Percentiles rank a stretch among this genome's conserved stretches.
phyloP scores from a whole-genome alignment of 306 rosid species.

The Lithocarpus polystachyus region DNA sequence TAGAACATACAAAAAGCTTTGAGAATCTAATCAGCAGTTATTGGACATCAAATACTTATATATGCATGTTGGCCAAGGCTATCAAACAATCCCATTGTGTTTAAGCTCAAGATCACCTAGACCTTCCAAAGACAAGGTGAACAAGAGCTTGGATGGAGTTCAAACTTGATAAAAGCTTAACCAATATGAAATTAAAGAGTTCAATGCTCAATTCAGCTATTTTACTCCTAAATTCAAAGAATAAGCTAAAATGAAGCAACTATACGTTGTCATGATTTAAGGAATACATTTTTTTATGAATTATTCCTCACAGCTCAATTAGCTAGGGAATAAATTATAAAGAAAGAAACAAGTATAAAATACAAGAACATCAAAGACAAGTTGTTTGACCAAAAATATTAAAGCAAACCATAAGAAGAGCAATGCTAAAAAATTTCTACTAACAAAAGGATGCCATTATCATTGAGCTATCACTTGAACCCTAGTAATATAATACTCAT shows the following conservation, averaged over 20 bases:
- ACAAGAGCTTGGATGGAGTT: no score
- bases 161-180: no score
- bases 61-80: no score
- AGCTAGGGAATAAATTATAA: not conserved
- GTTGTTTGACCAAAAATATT: not conserved
- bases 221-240: not conserved
- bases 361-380: not conserved
- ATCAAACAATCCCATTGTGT: no score
- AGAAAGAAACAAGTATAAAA: not conserved
- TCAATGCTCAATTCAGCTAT: no score
- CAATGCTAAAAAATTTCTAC: not conserved
- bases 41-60: no score
- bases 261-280: not conserved
- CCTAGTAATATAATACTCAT: not conserved
- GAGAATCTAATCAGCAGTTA: no score
- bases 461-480: not conserved
- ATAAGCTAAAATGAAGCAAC: not conserved
- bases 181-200: no score
- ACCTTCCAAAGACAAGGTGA: no score
- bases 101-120: no score
- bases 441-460: not conserved
- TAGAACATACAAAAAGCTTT: no score
- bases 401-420: not conserved
- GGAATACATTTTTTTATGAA: not conserved
- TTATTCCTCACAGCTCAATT: no score